Evolutionary conservation across 495 filamentous ascomycete species (phyloP).

Genomic region (Delitschia confertaspora): DNA sequence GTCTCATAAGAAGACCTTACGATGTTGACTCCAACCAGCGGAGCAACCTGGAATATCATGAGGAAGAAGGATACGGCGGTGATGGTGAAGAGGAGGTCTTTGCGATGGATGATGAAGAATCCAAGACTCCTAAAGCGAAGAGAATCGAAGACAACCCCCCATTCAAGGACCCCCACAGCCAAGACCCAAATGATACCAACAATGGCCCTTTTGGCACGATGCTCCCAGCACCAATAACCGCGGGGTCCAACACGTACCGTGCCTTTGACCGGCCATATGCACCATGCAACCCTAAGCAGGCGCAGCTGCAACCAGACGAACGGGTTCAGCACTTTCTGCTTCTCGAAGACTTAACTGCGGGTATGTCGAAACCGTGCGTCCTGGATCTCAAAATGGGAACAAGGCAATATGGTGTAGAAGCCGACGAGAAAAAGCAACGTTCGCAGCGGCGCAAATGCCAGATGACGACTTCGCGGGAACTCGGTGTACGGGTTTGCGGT

Average conservation of each 20-base stretch:
- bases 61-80: slow-evolving; percentile 76
- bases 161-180: background rate
- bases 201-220: slow-evolving; percentile 14
- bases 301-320: slow-evolving; percentile 57
- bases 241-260: slow-evolving; percentile 2
- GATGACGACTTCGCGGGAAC: slow-evolving; percentile 78
- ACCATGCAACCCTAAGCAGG: slow-evolving; percentile 72
- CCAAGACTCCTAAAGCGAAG: background rate
- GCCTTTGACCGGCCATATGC: slow-evolving; percentile 6
- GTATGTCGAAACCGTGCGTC: slow-evolving; percentile 93
- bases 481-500: slow-evolving; percentile 89
- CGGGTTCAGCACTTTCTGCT: slow-evolving; percentile 88
- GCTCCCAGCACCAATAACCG: slow-evolving; percentile 25
- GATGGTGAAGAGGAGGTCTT: slow-evolving; percentile 70
- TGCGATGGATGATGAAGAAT: slow-evolving; percentile 55
- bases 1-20: slow-evolving; percentile 57
- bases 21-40: slow-evolving; percentile 53
- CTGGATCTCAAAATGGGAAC: slow-evolving; percentile 99
- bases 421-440: slow-evolving; percentile 79
- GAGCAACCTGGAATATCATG: slow-evolving; percentile 71
- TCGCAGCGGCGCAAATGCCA: slow-evolving; percentile 90
- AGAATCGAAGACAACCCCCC: background rate
- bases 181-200: background rate
- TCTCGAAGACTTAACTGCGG: slow-evolving; percentile 92
- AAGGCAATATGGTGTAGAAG: slow-evolving; percentile 95